Conservation (phyloP, 345 rosid genomes). For the Syzygium oleosum region DNA sequence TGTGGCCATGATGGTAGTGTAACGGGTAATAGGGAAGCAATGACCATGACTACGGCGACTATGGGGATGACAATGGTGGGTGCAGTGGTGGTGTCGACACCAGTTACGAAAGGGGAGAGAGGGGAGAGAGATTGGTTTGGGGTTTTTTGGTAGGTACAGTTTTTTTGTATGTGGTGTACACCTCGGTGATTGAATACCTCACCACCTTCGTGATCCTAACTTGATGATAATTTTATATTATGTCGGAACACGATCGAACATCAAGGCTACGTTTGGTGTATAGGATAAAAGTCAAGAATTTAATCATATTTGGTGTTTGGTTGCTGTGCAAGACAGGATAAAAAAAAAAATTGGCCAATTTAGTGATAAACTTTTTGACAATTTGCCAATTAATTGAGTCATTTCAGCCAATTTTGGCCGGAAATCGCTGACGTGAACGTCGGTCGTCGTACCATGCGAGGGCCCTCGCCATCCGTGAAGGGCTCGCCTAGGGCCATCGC, state of each 20-base stretch:
- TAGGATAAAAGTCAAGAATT: no score
- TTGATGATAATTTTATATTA: no score
- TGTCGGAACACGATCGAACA: neutral
- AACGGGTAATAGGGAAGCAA: neutral
- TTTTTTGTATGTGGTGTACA: neutral
- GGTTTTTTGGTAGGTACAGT: neutral
- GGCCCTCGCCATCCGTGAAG: no score
- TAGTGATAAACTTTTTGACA: no score
- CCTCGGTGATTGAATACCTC: neutral
- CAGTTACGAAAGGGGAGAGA: no score
- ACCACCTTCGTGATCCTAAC: neutral
- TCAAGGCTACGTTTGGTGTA: neutral
- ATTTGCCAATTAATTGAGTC: no score
- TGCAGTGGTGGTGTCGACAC: neutral
- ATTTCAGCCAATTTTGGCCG: no score
- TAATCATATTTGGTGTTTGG: fast-evolving
- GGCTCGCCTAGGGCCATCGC: no score
- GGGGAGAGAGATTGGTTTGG: no score
- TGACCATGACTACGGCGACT: neutral
- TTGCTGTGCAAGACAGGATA: fast-evolving
- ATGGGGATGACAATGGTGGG: neutral
- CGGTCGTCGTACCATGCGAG: no score
- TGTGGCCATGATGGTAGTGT: neutral
- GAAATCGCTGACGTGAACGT: no score
- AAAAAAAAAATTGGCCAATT: no score